Base-by-base conservation (phyloP, 345 rosid genomes). In the Brassica cretica region DNA sequence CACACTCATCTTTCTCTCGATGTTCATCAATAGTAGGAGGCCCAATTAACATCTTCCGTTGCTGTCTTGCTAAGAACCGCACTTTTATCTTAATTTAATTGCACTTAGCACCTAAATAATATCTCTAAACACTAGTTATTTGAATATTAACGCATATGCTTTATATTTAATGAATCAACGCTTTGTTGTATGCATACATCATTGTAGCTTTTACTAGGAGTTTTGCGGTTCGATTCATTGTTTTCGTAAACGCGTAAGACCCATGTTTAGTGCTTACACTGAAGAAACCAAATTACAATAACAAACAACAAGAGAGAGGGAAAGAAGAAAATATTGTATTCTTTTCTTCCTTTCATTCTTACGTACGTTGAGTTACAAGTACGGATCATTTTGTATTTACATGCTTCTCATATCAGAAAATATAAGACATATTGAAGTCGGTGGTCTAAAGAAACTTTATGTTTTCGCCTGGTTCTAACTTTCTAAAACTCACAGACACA, bases 381-480 rank as follows among this genome's bases (percentile, higher is more conserved):
- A 53, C 11, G 41, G 64, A 5, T 75, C 7, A 8, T 21, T 63
- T 3, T 66, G 9, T 3, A 4, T 4, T 25, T 21, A 29, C 21
- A 60, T 44, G 15, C 44, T 41, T 7, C 29, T 75, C 12, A 68
- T 5, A 27, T 7, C 24, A 76, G 62, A 68, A 29, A 30, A 5
- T 32, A 32, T 61, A 61, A 32, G 58, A 76, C 19, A 66, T 59
- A 72, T 21, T 9, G 24, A 78, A 72, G 81, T 59, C 77, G 81
- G 81, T 67, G 81, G 77, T 78, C 82, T 66, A 72, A 78, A 72
- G 73, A 78, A 72, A 66, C 69, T 78, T 59, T 44, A 61, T 46
- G 29, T 71, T 16, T 25, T 39, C 27, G 3, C 15, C 41, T 24
- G 0, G 65, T 64, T 58, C 14, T 71, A 71, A 56, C 76, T 77